These are phyloP conservation scores for Zygosaccharomyces sapae DNA, from an alignment of 1,139 yeast species.

Conservation along the genomic window DNA sequence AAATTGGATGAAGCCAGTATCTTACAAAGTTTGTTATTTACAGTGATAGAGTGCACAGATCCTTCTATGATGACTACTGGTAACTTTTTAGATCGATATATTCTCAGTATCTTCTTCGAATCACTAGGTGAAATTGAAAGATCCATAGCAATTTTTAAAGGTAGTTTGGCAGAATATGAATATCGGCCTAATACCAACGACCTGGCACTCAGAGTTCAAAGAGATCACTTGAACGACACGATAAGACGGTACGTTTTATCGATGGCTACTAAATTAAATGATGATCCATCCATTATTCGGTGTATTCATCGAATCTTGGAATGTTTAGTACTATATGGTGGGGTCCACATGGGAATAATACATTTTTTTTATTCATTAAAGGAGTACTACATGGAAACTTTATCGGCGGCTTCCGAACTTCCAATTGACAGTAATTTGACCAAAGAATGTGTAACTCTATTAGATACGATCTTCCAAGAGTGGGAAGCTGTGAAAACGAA, in stretches of 20 bases:
- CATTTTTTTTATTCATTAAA: slow-evolving; percentile 16
- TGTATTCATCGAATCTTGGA: slow-evolving; percentile 18
- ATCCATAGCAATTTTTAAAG: slow-evolving; percentile 19
- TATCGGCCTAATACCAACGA: slow-evolving; percentile 5
- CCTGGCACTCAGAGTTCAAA: slow-evolving; percentile 15
- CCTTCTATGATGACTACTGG: slow-evolving; percentile 11
- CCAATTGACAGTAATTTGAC: slow-evolving; percentile 7
- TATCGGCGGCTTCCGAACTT: background rate
- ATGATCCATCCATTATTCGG: slow-evolving; percentile 17
- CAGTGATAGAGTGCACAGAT: slow-evolving; percentile 8
- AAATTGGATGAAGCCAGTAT: slow-evolving; percentile 9
- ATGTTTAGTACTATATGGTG: slow-evolving; percentile 23
- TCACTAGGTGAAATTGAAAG: slow-evolving; percentile 21
- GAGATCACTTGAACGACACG: slow-evolving; percentile 16
- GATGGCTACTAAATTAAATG: slow-evolving; percentile 15
- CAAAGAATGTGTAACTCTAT: slow-evolving; percentile 11
- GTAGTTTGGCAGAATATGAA: slow-evolving; percentile 18
- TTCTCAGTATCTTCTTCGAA: slow-evolving; percentile 20
- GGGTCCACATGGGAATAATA: slow-evolving; percentile 15
- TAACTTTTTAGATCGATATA: slow-evolving; percentile 16
- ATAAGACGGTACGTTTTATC: slow-evolving; percentile 24
- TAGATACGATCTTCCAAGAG: slow-evolving; percentile 11
- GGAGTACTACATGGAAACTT: slow-evolving; percentile 2
- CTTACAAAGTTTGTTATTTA: slow-evolving; percentile 10
- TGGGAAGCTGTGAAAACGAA: slow-evolving; percentile 10